phyloP scores from a whole-genome alignment of 306 rosid genomes.

The Sicyos edulis region DNA sequence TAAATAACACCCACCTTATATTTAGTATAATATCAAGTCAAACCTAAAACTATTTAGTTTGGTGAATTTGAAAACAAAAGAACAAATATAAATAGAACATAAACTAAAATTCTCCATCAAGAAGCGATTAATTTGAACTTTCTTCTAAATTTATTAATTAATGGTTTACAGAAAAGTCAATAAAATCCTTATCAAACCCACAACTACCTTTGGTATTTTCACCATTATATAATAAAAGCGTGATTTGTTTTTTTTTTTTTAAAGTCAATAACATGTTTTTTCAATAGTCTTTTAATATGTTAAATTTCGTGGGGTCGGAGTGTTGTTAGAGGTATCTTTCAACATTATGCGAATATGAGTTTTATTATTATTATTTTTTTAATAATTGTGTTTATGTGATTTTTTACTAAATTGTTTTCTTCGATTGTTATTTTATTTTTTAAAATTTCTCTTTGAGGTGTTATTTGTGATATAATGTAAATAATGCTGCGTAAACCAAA shows the following conservation, averaged over 20 bases:
- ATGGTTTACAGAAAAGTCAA: neutral
- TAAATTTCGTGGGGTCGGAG: neutral
- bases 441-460: no score
- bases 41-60: neutral
- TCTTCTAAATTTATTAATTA: neutral
- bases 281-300: neutral
- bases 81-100: no score
- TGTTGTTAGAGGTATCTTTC: neutral
- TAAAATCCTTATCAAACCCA: neutral
- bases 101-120: neutral
- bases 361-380: no score
- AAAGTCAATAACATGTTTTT: no score
- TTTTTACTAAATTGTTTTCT: no score
- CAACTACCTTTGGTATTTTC: neutral
- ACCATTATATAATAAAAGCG: neutral
- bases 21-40: neutral
- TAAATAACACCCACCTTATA: no score
- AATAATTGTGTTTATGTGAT: no score
- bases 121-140: neutral
- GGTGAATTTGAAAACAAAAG: neutral
- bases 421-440: no score
- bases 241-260: neutral
- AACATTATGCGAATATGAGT: neutral
- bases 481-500: neutral
- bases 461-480: neutral